A percentile compares a stretch with the other conserved stretches of the same genome.
phyloP scores from a whole-genome alignment of 1,284 basidiomycete species.

The Ceratobasidium sp. region DNA sequence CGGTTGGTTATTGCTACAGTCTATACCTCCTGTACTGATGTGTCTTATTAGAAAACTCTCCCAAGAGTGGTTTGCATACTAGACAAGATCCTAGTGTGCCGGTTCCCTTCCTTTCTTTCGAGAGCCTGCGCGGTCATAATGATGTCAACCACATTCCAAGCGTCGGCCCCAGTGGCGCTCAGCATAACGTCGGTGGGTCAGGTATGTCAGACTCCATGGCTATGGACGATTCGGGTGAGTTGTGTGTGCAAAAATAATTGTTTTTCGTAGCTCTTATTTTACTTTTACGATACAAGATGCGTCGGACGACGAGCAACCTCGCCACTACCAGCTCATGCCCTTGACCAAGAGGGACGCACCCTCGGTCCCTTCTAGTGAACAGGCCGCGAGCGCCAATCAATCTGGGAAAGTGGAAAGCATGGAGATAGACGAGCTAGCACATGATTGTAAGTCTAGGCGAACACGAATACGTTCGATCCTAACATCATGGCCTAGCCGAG shows the following conservation, averaged over 20 bases:
- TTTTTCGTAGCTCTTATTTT: background rate
- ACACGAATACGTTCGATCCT: background rate
- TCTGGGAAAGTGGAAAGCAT: slow-evolving; percentile 7
- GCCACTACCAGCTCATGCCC: slow-evolving; percentile 30
- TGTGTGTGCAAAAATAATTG: background rate
- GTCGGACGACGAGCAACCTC: slow-evolving; percentile 27
- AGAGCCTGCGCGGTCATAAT: slow-evolving; percentile 18
- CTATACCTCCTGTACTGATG: background rate
- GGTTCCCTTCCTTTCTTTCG: slow-evolving; percentile 32
- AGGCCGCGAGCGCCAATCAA: slow-evolving; percentile 2
- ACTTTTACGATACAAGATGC: background rate
- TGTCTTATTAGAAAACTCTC: slow-evolving; percentile 27
- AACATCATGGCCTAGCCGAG: slow-evolving; percentile 11
- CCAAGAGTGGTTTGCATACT: slow-evolving; percentile 29
- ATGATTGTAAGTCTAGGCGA: background rate
- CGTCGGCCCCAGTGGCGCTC: background rate
- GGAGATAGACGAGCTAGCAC: slow-evolving; percentile 3
- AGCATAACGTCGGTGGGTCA: slow-evolving; percentile 9
- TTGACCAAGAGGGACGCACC: slow-evolving; percentile 21
- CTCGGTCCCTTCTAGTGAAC: background rate
- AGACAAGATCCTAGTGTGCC: slow-evolving; percentile 31
- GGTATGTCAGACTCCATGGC: slow-evolving; percentile 6
- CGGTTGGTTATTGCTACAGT: slow-evolving; percentile 11
- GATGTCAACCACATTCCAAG: background rate
- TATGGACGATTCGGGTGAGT: slow-evolving; percentile 21